Evolutionary conservation across 139 green algal species (phyloP).

Genomic region (Micractinium conductrix): DNA sequence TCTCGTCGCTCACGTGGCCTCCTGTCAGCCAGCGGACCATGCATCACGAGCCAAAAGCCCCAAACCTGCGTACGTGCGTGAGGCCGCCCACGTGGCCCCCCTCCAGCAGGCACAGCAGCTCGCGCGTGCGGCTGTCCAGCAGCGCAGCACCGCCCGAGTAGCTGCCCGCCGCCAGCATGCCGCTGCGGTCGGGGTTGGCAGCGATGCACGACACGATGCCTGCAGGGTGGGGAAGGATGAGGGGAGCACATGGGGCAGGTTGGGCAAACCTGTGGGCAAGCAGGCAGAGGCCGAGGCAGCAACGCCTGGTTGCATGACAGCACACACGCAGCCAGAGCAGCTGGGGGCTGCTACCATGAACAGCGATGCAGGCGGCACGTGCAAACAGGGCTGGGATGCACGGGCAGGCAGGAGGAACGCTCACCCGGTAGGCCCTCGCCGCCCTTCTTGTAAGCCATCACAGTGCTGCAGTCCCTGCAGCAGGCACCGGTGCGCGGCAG

Average conservation of each 20-base stretch:
- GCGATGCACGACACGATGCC: slow-evolving; percentile 90
- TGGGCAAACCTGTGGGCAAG: too few species aligned
- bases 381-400: not conserved
- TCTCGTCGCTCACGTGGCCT: too few species aligned
- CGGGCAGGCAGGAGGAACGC: not conserved
- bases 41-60: too few species aligned
- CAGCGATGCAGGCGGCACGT: too few species aligned
- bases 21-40: too few species aligned
- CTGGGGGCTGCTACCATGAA: too few species aligned
- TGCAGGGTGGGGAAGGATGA: slow-evolving; percentile 19
- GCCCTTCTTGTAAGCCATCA: slow-evolving; percentile 54
- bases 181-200: slow-evolving; percentile 57
- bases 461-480: slow-evolving; percentile 56
- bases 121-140: slow-evolving; percentile 61
- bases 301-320: too few species aligned
- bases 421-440: slow-evolving; percentile 53
- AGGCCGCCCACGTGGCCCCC: slow-evolving; percentile 66
- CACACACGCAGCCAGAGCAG: too few species aligned
- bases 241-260: not conserved
- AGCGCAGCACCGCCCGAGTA: slow-evolving; percentile 75
- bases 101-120: slow-evolving; percentile 72
- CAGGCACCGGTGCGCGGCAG: not conserved
- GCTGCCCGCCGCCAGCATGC: slow-evolving; percentile 79
- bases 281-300: too few species aligned
- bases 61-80: too few species aligned